Evolutionary conservation across 2,329 filamentous ascomycete genomes (phyloP).

Genomic region (Aspergillus quadricinctus): DNA sequence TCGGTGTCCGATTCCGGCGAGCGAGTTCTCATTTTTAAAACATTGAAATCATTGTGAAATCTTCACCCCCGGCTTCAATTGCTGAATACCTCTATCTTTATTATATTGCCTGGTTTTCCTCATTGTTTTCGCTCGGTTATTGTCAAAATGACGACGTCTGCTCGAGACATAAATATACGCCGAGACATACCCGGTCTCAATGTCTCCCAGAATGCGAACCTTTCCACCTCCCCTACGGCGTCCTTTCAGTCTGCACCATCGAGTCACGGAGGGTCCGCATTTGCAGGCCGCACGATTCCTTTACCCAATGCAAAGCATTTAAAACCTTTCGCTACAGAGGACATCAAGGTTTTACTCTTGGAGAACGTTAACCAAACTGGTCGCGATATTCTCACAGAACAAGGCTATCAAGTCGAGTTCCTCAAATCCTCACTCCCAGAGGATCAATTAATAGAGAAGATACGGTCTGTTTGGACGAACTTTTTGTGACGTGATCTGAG

Average conservation of each 20-base stretch:
- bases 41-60: not conserved
- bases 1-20: not conserved
- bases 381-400: constrained; percentile 70
- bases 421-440: constrained; percentile 86
- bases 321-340: constrained; percentile 92
- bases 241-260: constrained; percentile 70
- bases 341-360: constrained; percentile 91
- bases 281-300: constrained; percentile 40
- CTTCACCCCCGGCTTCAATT: not conserved
- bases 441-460: constrained; percentile 94
- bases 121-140: not conserved
- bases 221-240: constrained; percentile 71
- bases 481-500: constrained; percentile 3
- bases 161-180: constrained; percentile 33
- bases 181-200: constrained; percentile 34
- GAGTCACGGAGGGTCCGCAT: constrained; percentile 53
- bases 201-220: constrained; percentile 57
- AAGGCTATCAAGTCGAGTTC: constrained; percentile 95
- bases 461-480: constrained; percentile 55
- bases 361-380: constrained; percentile 96
- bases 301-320: constrained; percentile 63
- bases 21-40: not conserved
- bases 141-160: constrained; percentile 20
- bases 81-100: not conserved
- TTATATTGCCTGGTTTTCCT: constrained; percentile 3